phyloP scores from a whole-genome alignment of 1,139 yeast species.

The Scheffersomyces titani region DNA sequence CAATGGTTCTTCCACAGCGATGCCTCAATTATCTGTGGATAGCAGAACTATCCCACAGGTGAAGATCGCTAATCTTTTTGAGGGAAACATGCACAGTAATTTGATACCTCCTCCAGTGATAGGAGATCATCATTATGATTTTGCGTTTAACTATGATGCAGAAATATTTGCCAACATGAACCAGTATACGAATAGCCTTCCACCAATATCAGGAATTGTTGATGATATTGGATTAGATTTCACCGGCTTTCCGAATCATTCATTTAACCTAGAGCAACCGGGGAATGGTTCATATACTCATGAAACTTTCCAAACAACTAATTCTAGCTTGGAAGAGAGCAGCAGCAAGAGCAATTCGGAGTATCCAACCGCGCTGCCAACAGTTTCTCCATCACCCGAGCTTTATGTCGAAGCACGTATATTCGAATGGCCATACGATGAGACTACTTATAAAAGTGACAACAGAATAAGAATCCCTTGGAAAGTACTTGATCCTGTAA shows the following conservation, averaged over 20 bases:
- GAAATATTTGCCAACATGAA: background rate
- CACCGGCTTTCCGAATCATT: background rate
- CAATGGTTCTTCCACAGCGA: background rate
- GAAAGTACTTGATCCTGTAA: slow-evolving; percentile 5
- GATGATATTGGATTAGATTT: background rate
- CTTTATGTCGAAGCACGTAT: slow-evolving; percentile 4
- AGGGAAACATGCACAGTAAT: background rate
- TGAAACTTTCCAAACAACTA: background rate
- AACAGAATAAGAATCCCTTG: slow-evolving; percentile 2
- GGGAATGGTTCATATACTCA: background rate
- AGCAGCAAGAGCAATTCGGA: background rate
- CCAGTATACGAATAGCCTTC: background rate
- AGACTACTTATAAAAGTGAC: slow-evolving; percentile 1
- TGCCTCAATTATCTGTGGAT: background rate
- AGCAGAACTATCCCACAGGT: background rate
- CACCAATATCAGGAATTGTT: background rate
- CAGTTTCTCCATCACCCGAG: background rate
- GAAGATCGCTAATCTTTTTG: background rate
- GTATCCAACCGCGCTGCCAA: background rate
- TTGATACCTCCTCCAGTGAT: background rate
- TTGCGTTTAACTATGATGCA: background rate
- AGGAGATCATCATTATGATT: background rate
- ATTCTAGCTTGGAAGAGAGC: background rate
- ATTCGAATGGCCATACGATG: slow-evolving; percentile 7
- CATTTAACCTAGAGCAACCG: background rate